phyloP scores from a whole-genome alignment of 2,329 filamentous ascomycete genomes.

The Nothopassalora personata region DNA sequence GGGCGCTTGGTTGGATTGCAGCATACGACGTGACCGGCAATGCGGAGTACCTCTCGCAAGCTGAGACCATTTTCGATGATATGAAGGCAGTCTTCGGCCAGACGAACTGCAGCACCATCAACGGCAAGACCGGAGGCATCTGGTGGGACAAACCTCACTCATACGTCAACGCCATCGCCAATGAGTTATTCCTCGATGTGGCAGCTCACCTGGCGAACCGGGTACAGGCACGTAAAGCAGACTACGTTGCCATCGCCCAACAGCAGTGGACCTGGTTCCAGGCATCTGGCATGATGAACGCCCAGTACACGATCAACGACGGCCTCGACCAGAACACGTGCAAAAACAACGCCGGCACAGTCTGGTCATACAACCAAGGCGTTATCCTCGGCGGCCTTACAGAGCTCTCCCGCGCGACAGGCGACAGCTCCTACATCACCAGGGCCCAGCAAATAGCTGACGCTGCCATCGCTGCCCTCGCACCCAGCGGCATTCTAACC shows the following conservation, averaged over 20 bases:
- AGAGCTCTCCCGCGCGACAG: constrained; percentile 41
- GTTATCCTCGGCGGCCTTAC: constrained; percentile 55
- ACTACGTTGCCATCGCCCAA: constrained; percentile 45
- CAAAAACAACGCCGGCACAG: constrained; percentile 44
- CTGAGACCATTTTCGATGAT: constrained; percentile 46
- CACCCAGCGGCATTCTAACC: constrained; percentile 37
- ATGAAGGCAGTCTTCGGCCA: constrained; percentile 42
- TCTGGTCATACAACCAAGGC: constrained; percentile 54
- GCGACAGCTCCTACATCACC: constrained; percentile 30
- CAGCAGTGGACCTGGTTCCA: constrained; percentile 50
- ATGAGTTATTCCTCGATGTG: constrained; percentile 52
- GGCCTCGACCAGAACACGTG: constrained; percentile 47
- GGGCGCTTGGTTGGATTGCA: constrained; percentile 51
- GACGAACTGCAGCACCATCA: constrained; percentile 32
- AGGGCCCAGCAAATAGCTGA: constrained; percentile 37
- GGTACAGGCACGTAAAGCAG: constrained; percentile 31
- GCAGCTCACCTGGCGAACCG: constrained; percentile 54
- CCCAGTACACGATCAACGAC: constrained; percentile 49
- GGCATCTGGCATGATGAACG: constrained; percentile 47
- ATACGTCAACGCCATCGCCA: constrained; percentile 52
- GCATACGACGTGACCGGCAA: constrained; percentile 50
- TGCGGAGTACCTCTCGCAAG: constrained; percentile 42
- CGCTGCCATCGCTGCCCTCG: constrained; percentile 36
- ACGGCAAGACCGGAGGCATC: constrained; percentile 33
- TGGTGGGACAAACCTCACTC: constrained; percentile 44